Percentiles rank a stretch among this genome's conserved stretches.
Conservation (phyloP, 306 rosid genomes). For the Vigna mungo region DNA sequence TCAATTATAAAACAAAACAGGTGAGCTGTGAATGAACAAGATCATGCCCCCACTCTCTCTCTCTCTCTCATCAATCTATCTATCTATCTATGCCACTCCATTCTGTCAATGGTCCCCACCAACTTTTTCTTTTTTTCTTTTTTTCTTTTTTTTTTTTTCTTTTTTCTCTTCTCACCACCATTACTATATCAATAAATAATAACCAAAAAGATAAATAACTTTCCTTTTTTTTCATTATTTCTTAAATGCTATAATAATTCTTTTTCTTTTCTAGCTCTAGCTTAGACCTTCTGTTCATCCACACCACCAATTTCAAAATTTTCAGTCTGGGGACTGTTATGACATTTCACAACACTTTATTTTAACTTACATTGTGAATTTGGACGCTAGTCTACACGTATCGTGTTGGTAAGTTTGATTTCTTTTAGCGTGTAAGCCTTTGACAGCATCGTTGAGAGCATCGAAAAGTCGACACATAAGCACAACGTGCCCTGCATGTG, state of each 20-base stretch:
- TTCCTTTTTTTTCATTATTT: too few species aligned
- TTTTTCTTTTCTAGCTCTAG: neutral
- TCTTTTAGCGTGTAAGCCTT: neutral
- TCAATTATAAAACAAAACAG: constrained; percentile 37
- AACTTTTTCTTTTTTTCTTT: too few species aligned
- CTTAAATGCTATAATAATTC: too few species aligned
- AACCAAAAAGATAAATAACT: too few species aligned
- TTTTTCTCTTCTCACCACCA: too few species aligned
- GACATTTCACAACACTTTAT: neutral
- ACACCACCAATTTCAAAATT: neutral
- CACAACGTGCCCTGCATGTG: constrained; percentile 56
- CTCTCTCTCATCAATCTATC: constrained; percentile 14
- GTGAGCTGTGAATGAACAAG: constrained; percentile 46
- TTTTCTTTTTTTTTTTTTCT: too few species aligned
- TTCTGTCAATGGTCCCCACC: constrained; percentile 49
- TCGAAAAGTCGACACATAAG: constrained; percentile 39
- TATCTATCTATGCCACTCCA: constrained; percentile 36
- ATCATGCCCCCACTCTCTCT: neutral
- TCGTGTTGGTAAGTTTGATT: neutral
- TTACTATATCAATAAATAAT: too few species aligned
- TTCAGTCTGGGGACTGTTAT: neutral
- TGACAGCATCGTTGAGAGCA: constrained; percentile 41
- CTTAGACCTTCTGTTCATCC: neutral
- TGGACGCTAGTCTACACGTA: constrained; percentile 11
- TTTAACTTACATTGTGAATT: neutral